These are phyloP conservation scores for Erysiphe pulchra DNA, from an alignment of 2,329 filamentous ascomycete species.

Conservation along the genomic window DNA sequence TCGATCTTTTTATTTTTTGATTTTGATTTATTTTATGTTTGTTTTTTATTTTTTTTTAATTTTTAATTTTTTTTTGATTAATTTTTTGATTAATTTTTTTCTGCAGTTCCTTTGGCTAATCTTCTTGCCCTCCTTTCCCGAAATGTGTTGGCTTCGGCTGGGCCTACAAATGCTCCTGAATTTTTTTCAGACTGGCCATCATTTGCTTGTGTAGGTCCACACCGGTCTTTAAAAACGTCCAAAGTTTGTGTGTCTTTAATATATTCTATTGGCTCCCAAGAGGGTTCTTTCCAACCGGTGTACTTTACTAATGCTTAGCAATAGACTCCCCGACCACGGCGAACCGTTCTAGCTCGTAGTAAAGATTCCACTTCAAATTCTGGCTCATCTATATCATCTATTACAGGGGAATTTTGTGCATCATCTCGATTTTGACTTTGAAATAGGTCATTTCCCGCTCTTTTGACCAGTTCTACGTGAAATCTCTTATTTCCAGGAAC, in stretches of 20 bases:
- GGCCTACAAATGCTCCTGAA: too few species aligned
- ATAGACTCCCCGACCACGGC: background rate
- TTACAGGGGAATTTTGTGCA: background rate
- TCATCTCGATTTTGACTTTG: background rate
- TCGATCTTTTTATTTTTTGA: too few species aligned
- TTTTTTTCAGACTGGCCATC: too few species aligned
- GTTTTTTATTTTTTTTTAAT: too few species aligned
- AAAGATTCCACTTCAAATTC: background rate
- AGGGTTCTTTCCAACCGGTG: background rate
- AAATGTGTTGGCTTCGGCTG: too few species aligned
- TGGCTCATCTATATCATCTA: background rate
- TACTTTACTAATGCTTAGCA: background rate
- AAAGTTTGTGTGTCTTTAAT: background rate
- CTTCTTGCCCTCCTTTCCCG: too few species aligned
- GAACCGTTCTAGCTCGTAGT: background rate
- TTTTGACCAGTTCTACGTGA: background rate
- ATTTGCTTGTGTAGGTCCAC: too few species aligned
- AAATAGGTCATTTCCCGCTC: background rate
- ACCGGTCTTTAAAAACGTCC: background rate
- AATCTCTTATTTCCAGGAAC: background rate
- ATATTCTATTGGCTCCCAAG: background rate
- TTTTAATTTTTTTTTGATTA: too few species aligned
- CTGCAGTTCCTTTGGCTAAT: too few species aligned
- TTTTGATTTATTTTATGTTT: too few species aligned
- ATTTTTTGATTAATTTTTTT: too few species aligned